These are phyloP conservation scores for Serendipita sp. DNA, from an alignment of 768 basidiomycete species.

Conservation along the genomic window DNA sequence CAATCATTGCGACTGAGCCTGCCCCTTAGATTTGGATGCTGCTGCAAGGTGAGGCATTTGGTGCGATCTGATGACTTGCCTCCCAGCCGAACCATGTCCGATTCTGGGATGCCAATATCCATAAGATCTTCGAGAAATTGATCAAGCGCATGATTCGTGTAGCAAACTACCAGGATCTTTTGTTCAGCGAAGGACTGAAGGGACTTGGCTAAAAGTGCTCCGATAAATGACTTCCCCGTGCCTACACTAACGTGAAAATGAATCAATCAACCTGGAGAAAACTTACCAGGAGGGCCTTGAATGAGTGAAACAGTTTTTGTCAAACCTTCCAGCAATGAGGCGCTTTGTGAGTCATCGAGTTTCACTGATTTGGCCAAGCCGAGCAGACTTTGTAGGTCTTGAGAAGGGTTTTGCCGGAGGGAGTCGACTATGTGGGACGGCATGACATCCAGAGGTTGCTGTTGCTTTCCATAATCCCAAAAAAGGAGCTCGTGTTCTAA, in stretches of 20 bases:
- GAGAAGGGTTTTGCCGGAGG: constrained; percentile 19
- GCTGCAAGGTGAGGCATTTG: constrained; percentile 25
- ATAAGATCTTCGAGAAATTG: constrained; percentile 50
- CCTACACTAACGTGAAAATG: constrained; percentile 23
- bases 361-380: constrained; percentile 20
- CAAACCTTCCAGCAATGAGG: constrained; percentile 33
- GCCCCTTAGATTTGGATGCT: neutral
- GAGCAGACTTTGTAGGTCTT: constrained; percentile 28
- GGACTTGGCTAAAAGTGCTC: constrained; percentile 46
- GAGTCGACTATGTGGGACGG: constrained; percentile 16
- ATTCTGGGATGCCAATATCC: constrained; percentile 36
- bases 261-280: neutral
- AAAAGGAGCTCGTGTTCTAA: constrained; percentile 35
- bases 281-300: constrained; percentile 54
- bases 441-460: constrained; percentile 9
- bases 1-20: constrained; percentile 18
- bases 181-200: constrained; percentile 31
- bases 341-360: constrained; percentile 36
- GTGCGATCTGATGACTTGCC: constrained; percentile 38
- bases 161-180: constrained; percentile 52
- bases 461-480: constrained; percentile 26
- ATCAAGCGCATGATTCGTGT: constrained; percentile 61
- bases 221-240: constrained; percentile 61
- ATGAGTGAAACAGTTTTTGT: constrained; percentile 43
- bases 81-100: constrained; percentile 38